Evolutionary conservation across 129 eudicot species (phyloP).

Genomic region (Lactuca saligna): DNA sequence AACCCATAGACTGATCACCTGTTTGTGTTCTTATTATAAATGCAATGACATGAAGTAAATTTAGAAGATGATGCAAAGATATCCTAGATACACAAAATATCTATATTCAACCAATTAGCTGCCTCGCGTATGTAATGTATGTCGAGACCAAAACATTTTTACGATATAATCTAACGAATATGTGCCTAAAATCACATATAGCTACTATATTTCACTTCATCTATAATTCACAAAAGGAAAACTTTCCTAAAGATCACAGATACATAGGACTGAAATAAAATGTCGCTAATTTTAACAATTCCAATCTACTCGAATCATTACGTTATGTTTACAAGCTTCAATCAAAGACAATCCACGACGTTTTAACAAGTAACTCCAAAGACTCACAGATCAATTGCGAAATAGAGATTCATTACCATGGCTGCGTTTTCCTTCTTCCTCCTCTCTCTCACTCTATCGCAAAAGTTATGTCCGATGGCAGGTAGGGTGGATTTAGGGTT

Average conservation of each 20-base stretch:
- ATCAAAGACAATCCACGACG: not conserved
- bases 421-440: not conserved
- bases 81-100: no score
- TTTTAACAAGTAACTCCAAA: not conserved
- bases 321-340: not conserved
- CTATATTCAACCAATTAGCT: no score
- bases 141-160: no score
- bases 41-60: no score
- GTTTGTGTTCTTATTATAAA: no score
- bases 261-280: not conserved
- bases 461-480: not conserved
- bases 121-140: no score
- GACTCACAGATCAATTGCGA: not conserved
- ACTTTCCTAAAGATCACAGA: not conserved
- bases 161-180: no score
- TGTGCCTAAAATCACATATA: no score
- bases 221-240: not conserved
- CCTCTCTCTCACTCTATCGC: not conserved
- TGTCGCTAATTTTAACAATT: not conserved
- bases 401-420: conserved; percentile 2
- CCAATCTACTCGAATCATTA: not conserved
- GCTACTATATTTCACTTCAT: no score
- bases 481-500: not conserved
- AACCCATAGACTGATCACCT: no score
- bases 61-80: no score